Percentiles rank a stretch among this genome's conserved stretches.
phyloP scores from a whole-genome alignment of 1,139 yeast species.

The Yamadazyma dendronema region DNA sequence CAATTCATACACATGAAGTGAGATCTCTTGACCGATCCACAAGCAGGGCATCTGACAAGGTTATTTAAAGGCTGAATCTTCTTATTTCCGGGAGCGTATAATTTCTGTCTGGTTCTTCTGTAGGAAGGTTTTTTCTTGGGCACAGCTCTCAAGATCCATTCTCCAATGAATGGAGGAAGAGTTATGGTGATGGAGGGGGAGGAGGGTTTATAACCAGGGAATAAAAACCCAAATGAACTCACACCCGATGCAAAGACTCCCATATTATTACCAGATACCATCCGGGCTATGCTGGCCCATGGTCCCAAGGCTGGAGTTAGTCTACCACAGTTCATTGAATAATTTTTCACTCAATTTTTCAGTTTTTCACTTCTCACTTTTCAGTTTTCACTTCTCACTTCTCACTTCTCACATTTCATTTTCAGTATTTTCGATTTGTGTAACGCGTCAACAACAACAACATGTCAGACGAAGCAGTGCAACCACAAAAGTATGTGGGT shows the following conservation, averaged over 20 bases:
- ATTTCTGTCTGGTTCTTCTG: conserved; percentile 77
- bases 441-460: conserved; percentile 11
- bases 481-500: conserved; percentile 71
- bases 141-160: conserved; percentile 72
- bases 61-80: conserved; percentile 74
- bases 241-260: no score
- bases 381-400: background rate
- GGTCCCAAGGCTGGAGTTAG: background rate
- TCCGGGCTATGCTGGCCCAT: background rate
- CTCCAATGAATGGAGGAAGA: conserved; percentile 23
- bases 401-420: background rate
- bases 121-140: conserved; percentile 93
- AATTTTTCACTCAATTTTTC: background rate
- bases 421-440: conserved; percentile 3
- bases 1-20: conserved; percentile 94
- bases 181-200: conserved; percentile 7
- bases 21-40: conserved; percentile 88
- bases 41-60: conserved; percentile 88
- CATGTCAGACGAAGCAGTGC: conserved; percentile 18
- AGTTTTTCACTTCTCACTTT: background rate
- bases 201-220: conserved; percentile 4
- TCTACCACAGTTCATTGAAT: conserved; percentile 2
- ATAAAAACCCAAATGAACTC: conserved; percentile 7
- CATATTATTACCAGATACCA: background rate
- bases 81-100: conserved; percentile 80